Base-by-base conservation (phyloP, 495 filamentous ascomycete genomes). In the Cairneyella variabilis region DNA sequence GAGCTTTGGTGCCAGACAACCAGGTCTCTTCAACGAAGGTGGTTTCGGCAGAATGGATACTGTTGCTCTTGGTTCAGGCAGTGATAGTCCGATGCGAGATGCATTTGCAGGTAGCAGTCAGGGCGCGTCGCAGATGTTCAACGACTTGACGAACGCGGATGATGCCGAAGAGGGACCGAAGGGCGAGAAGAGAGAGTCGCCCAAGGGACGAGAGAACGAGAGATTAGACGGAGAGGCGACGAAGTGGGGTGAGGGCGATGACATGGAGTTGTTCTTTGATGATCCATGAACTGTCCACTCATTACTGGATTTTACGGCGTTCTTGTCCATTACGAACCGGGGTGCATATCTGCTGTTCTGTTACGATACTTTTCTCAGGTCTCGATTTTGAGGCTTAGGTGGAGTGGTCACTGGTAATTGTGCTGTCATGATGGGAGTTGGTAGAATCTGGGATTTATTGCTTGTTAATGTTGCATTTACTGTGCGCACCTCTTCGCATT, bases 51-150 rank as follows among this genome's bases (percentile, higher is more conserved):
- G 65, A 59, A 34, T 53, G 26, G 42, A 67, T 63, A 39, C 45
- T 1, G 54, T 56, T 9, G 51, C 46, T 37, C 48, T 44, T 45
- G 60, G 47, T 39, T 22, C 21, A 14, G 43, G 43, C 0, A 53
- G 32, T 20, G 62, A 55, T 16, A 60, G 56, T 45, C 53, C 57
- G 3, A 53, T 60, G 40, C 32, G 60, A 22, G 62, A 64, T 40
- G 36, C 47, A 6, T 55, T 54, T 16, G 42, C 58, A 14, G 61
- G 59, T 16, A 59, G 64, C 27, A 63, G 69, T 8, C 74, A 73
- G 36, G 71, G 72, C n/a, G 69, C 67, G 9, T 67, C 68, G 9
- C 72, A 69, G 61, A 77, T 81, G 72, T 81, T 79, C 57, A 64
- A 71, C 30, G 77, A 79, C 26, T 54, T 79, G 12, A 75, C 74